Evolutionary conservation across 1,284 basidiomycete genomes (phyloP), one percentile per base, ranked within the genome.

Genomic region (Cryptococcus wingfieldii): DNA sequence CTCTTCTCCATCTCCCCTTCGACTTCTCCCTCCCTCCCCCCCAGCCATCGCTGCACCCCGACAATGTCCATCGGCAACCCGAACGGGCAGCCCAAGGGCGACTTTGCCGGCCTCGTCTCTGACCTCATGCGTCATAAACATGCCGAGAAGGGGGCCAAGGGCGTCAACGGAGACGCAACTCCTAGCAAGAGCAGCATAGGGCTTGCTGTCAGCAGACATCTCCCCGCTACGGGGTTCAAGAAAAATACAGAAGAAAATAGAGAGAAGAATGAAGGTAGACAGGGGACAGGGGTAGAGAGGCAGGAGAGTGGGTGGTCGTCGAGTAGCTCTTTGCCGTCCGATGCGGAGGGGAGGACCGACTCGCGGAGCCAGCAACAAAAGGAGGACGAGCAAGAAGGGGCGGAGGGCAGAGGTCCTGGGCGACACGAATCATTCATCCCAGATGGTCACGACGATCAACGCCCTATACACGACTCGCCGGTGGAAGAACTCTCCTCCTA

Each of bases 211-310:
- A 64, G 60, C 43, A 70, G 65, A 61, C 54, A 56, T 5, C 31
- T 70, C 28, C 68, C 68, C 3, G 28, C 51, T 25, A 70, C 68
- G 4, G 68, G 66, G 5, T 44, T 70, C 28, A 67, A 69, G 55
- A 27, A 56, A 42, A 70, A 68, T 48, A 67, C 65, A 14, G 27
- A 63, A 27, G 62, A 65, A 54, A 63, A 58, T 60, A 62, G 64
- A 51, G 63, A 67, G 18, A 51, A 50, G 31, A 50, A 65, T 46
- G 51, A 50, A 13, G 50, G 55, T 14, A 54, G 62, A 25, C 31
- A 51, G 18, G 52, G 42, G n/a, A 55, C 53, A 5, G 23, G 28
- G 16, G 50, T 16, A 18, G 43, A 44, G 23, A 19, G 25, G 3
- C 38, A 46, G 10, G 53, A 45, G 9, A 57, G 55, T 31, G 49